These are phyloP conservation scores for Herpetospermum pedunculosum DNA, from an alignment of 306 rosid species.

Conservation along the genomic window DNA sequence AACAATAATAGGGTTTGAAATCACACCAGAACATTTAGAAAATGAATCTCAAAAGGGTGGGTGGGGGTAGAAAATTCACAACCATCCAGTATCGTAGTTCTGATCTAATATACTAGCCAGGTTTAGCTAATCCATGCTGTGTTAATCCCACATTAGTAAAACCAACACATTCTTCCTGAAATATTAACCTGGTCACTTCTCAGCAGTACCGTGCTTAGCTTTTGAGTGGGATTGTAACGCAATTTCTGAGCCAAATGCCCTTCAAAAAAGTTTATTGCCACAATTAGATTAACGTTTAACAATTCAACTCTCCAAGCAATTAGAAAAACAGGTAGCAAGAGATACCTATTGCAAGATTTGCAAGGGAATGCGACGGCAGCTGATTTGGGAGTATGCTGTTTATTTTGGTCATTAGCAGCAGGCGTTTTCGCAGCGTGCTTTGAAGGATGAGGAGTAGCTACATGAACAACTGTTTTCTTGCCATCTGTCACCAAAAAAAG, in stretches of 20 bases:
- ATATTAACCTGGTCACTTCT: slow-evolving; percentile 17
- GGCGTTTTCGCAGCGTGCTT: slow-evolving; percentile 37
- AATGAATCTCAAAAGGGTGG: not conserved
- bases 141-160: not conserved
- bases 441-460: slow-evolving; percentile 57
- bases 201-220: slow-evolving; percentile 55
- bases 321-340: not conserved
- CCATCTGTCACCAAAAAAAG: slow-evolving; percentile 19
- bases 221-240: slow-evolving; percentile 49
- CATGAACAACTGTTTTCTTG: slow-evolving; percentile 30
- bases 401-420: slow-evolving; percentile 17
- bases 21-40: slow-evolving; percentile 2
- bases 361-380: slow-evolving; percentile 31
- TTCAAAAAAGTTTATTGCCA: slow-evolving; percentile 11
- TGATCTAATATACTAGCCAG: not conserved
- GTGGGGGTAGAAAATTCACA: not conserved
- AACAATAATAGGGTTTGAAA: not conserved
- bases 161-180: not conserved
- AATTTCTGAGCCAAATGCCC: slow-evolving; percentile 50
- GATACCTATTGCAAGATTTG: slow-evolving; percentile 42
- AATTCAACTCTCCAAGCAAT: not conserved
- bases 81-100: not conserved
- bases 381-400: slow-evolving; percentile 38
- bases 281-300: not conserved
- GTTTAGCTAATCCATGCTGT: not conserved